Conservation (phyloP, 495 filamentous ascomycete species). For the Xylaria curta region DNA sequence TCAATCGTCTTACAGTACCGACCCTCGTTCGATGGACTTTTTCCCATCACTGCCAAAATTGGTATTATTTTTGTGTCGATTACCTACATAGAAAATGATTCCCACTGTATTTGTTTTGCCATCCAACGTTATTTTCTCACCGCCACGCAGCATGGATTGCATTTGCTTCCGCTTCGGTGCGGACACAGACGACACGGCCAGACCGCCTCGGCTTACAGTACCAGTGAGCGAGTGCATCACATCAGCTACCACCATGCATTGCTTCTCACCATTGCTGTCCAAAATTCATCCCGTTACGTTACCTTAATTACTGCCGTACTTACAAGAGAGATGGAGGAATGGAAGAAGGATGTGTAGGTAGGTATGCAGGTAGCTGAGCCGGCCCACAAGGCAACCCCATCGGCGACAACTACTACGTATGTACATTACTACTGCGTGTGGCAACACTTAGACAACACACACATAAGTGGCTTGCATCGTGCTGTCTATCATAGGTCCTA, state of each 20-base stretch:
- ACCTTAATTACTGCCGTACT: background rate
- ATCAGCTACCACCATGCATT: slow-evolving; percentile 13
- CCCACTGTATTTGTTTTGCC: background rate
- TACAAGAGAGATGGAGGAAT: background rate
- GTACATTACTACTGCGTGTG: background rate
- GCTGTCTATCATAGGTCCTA: background rate
- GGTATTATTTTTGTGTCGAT: background rate
- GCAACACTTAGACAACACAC: slow-evolving; percentile 2
- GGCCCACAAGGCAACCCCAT: background rate
- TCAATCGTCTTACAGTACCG: background rate
- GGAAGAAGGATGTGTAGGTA: too few relatives aligned
- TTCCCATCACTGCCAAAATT: background rate
- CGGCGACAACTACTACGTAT: background rate
- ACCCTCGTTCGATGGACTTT: background rate
- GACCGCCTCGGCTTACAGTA: slow-evolving; percentile 13
- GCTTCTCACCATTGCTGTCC: background rate
- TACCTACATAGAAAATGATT: too few relatives aligned
- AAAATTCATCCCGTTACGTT: background rate
- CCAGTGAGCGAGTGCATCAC: background rate
- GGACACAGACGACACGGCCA: background rate
- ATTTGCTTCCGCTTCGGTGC: background rate
- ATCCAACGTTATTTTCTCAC: background rate
- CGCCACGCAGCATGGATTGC: background rate
- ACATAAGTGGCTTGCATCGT: slow-evolving; percentile 11
- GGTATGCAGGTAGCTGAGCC: too few relatives aligned